phyloP scores from a whole-genome alignment of 306 rosid species.

The Prunus fruticosa region DNA sequence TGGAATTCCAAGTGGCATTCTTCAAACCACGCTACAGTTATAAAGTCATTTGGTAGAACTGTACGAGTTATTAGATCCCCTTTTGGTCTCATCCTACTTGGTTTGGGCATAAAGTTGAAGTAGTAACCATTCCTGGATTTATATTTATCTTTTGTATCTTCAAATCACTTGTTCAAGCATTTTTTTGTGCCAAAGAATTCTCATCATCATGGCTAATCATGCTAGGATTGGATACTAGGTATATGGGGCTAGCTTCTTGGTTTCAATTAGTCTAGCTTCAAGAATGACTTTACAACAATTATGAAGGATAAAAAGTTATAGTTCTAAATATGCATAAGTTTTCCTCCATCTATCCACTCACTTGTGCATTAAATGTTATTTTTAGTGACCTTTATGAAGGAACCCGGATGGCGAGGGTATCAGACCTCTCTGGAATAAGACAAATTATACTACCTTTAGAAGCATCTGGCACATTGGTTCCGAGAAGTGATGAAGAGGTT shows the following conservation, averaged over 20 bases:
- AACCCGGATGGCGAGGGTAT: conserved; percentile 71
- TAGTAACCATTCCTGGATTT: background rate
- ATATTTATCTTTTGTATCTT: background rate
- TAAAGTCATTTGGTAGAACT: background rate
- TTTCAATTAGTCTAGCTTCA: no score
- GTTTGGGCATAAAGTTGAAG: background rate
- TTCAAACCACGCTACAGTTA: background rate
- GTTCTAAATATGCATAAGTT: background rate
- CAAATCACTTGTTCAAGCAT: background rate
- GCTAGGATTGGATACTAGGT: background rate
- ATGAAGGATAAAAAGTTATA: background rate
- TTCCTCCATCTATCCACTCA: conserved; percentile 14
- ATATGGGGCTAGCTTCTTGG: background rate
- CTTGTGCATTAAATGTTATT: conserved; percentile 16
- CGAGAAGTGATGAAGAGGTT: conserved; percentile 82
- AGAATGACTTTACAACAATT: background rate
- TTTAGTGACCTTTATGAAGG: conserved; percentile 92
- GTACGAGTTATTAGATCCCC: background rate
- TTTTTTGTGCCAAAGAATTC: background rate
- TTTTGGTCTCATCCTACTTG: background rate
- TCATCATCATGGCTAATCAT: background rate
- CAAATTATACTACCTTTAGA: conserved; percentile 73
- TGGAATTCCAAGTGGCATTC: background rate
- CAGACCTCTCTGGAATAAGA: conserved; percentile 71
- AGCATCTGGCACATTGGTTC: conserved; percentile 74